phyloP scores from a whole-genome alignment of 106 monocot species.

The Chionographis japonica region DNA sequence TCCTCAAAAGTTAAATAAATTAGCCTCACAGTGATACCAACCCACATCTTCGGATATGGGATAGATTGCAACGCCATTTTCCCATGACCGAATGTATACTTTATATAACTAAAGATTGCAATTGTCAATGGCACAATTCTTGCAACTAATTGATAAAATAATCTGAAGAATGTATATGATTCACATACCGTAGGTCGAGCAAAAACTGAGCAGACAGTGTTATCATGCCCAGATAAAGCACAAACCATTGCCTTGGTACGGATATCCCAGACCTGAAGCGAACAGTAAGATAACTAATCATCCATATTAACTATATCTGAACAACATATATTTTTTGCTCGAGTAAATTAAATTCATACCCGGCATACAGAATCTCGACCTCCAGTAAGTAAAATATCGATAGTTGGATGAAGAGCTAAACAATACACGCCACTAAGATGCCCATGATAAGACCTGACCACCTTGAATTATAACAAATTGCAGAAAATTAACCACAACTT shows the following conservation, averaged over 20 bases:
- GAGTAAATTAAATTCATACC: constrained; percentile 34
- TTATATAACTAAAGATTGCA: too few species aligned
- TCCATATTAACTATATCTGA: background rate
- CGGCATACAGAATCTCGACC: constrained; percentile 99
- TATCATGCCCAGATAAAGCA: constrained; percentile 97
- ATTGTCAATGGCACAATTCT: background rate
- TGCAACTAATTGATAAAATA: background rate
- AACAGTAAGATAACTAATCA: background rate
- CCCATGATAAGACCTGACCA: constrained; percentile 91
- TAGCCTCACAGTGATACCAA: too few species aligned
- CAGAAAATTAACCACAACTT: background rate
- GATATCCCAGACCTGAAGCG: constrained; percentile 89
- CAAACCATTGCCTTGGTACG: constrained; percentile 93
- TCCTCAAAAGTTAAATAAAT: too few species aligned
- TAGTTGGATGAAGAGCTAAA: constrained; percentile 90
- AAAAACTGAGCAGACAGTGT: constrained; percentile 99
- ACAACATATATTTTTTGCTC: background rate
- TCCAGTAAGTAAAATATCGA: constrained; percentile 92
- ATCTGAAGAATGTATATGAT: background rate
- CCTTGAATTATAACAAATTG: constrained; percentile 27
- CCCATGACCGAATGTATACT: too few species aligned
- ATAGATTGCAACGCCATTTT: too few species aligned
- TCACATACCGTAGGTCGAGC: constrained; percentile 81
- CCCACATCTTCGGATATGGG: too few species aligned
- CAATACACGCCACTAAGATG: constrained; percentile 99